Percentiles rank a stretch among this genome's conserved stretches.
phyloP scores from a whole-genome alignment of 306 rosid species.

The Lathyrus oleraceus region DNA sequence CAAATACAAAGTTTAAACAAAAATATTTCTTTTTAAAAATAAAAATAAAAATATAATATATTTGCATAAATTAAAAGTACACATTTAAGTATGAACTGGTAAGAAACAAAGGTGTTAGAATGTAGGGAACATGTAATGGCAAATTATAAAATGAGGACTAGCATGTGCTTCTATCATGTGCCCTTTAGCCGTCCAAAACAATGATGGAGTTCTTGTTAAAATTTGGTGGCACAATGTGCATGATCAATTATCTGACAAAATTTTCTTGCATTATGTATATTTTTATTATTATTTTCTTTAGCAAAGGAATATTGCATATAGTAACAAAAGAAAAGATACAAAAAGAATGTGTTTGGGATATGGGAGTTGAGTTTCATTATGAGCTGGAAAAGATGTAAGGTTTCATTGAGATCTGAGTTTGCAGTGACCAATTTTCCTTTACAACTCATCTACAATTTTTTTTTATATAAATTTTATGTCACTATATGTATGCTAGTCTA shows the following conservation, averaged over 20 bases:
- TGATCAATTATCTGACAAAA: slow-evolving; percentile 39
- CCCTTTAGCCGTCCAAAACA: slow-evolving; percentile 32
- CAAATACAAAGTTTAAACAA: no score
- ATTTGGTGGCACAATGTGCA: slow-evolving; percentile 38
- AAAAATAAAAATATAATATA: no score
- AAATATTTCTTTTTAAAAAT: no score
- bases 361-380: slow-evolving; percentile 29
- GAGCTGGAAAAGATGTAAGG: slow-evolving; percentile 10
- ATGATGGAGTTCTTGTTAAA: slow-evolving; percentile 37
- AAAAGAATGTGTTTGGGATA: slow-evolving; percentile 37
- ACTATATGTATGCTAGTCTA: slow-evolving; percentile 19
- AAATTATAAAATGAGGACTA: slow-evolving; percentile 63
- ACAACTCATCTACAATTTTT: slow-evolving; percentile 38
- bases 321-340: slow-evolving; percentile 37
- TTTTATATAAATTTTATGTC: slow-evolving; percentile 22
- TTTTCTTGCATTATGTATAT: slow-evolving; percentile 43
- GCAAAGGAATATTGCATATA: slow-evolving; percentile 20
- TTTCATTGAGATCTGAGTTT: slow-evolving; percentile 40
- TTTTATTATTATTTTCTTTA: slow-evolving; percentile 30
- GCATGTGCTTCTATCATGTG: slow-evolving; percentile 75
- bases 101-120: slow-evolving; percentile 33
- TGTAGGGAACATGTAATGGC: slow-evolving; percentile 68
- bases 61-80: no score
- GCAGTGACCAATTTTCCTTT: slow-evolving; percentile 27
- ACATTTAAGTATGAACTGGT: no score